phyloP scores from a whole-genome alignment of 768 basidiomycete genomes.

The Crassisporium funariophilum region DNA sequence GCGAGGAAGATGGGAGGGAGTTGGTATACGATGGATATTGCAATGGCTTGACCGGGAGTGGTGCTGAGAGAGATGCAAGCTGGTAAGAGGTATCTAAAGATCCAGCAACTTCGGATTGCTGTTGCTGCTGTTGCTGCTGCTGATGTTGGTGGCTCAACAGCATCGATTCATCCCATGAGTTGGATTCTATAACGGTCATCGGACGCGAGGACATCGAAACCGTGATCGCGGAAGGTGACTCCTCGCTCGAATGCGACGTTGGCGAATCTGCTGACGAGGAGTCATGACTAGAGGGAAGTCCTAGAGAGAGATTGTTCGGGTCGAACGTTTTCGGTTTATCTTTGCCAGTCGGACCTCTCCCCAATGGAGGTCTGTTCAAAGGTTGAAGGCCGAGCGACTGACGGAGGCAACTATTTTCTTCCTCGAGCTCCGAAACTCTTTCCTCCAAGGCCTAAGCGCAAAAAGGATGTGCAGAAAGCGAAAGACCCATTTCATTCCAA shows the following conservation, averaged over 20 bases:
- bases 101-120: slow-evolving; percentile 39
- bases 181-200: slow-evolving; percentile 49
- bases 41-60: slow-evolving; percentile 48
- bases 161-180: slow-evolving; percentile 59
- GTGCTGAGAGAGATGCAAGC: slow-evolving; percentile 46
- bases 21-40: slow-evolving; percentile 46
- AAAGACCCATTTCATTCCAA: slow-evolving; percentile 39
- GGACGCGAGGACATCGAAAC: slow-evolving; percentile 45
- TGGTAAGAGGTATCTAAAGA: slow-evolving; percentile 47
- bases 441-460: slow-evolving; percentile 71
- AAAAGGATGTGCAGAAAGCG: slow-evolving; percentile 29
- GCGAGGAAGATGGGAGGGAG: slow-evolving; percentile 44
- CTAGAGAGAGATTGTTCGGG: slow-evolving; percentile 21
- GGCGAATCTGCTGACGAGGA: slow-evolving; percentile 49
- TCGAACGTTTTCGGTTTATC: slow-evolving; percentile 70
- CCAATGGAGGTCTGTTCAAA: slow-evolving; percentile 69
- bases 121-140: slow-evolving; percentile 26
- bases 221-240: slow-evolving; percentile 60
- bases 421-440: slow-evolving; percentile 80
- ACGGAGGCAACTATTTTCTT: slow-evolving; percentile 77
- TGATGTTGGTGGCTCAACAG: slow-evolving; percentile 42
- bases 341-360: slow-evolving; percentile 86
- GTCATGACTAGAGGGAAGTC: slow-evolving; percentile 41
- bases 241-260: slow-evolving; percentile 58
- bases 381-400: slow-evolving; percentile 73